These are phyloP conservation scores for Beauveria sp. DNA, from an alignment of 2,329 filamentous ascomycete genomes.

Conservation along the genomic window DNA sequence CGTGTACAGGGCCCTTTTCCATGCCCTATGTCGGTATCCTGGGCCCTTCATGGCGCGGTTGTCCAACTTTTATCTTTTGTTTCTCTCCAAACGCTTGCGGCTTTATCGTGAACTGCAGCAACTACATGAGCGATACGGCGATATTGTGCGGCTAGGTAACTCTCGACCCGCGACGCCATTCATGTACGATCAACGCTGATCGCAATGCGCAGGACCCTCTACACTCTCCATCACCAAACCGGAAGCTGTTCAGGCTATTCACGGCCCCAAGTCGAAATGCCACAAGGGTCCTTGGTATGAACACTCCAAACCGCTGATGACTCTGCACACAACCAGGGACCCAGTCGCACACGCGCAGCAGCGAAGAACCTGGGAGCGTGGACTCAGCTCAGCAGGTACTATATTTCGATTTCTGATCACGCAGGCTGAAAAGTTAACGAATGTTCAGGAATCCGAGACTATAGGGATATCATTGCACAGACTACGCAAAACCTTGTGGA, in stretches of 20 bases:
- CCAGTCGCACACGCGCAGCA: slow-evolving; percentile 22
- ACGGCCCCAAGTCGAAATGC: slow-evolving; percentile 22
- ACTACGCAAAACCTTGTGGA: slow-evolving; percentile 19
- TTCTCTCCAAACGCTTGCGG: slow-evolving; percentile 17
- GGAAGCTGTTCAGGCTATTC: slow-evolving; percentile 20
- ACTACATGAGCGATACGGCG: slow-evolving; percentile 22
- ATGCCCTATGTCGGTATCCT: slow-evolving; percentile 21
- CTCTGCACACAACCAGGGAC: slow-evolving; percentile 24
- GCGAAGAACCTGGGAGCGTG: slow-evolving; percentile 27
- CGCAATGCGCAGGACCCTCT: slow-evolving; percentile 14
- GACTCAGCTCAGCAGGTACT: slow-evolving; percentile 22
- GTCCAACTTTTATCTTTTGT: slow-evolving; percentile 20
- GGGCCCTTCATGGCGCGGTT: slow-evolving; percentile 21
- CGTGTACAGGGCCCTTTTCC: slow-evolving; percentile 18
- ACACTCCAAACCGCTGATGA: slow-evolving; percentile 21
- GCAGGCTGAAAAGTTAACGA: no score
- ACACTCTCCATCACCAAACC: slow-evolving; percentile 26
- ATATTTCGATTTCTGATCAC: no score
- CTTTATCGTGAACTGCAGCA: slow-evolving; percentile 20
- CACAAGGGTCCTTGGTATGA: slow-evolving; percentile 28
- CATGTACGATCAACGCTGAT: background rate
- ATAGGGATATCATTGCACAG: background rate
- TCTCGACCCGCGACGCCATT: slow-evolving; percentile 8
- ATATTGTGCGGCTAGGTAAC: slow-evolving; percentile 22
- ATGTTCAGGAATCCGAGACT: background rate